Percentiles rank a stretch among this genome's conserved stretches.
These are phyloP conservation scores for Zychaea mexicana DNA, from an alignment of 371 early-diverging fungal species.

Conservation along the genomic window DNA sequence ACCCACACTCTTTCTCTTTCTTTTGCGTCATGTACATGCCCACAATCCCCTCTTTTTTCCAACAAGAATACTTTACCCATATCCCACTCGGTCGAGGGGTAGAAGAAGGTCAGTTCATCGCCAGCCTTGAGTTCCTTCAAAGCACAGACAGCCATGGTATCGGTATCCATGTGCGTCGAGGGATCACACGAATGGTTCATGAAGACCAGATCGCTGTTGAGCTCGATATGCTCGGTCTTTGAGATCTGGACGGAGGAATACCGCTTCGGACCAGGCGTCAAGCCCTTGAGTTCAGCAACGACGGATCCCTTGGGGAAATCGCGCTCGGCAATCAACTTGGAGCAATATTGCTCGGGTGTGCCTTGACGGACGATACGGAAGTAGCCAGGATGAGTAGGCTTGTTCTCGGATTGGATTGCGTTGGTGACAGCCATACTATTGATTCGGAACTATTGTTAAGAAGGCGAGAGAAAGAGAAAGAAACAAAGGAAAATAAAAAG, in stretches of 20 bases:
- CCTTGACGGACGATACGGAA: slow-evolving; percentile 55
- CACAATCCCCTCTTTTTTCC: neutral
- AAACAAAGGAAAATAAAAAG: neutral
- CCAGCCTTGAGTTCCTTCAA: slow-evolving; percentile 59
- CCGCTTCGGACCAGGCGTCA: slow-evolving; percentile 56
- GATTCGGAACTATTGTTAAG: neutral
- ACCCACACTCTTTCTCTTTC: neutral
- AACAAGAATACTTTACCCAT: slow-evolving; percentile 55
- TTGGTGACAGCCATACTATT: slow-evolving; percentile 11
- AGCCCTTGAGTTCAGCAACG: slow-evolving; percentile 56
- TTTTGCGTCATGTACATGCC: too few relatives aligned
- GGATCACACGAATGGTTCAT: slow-evolving; percentile 66
- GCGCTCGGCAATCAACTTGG: slow-evolving; percentile 56
- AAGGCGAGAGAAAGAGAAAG: neutral
- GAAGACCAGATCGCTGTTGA: slow-evolving; percentile 65
- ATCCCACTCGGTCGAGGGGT: slow-evolving; percentile 85
- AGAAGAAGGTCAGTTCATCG: slow-evolving; percentile 81
- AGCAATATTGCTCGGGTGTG: slow-evolving; percentile 49
- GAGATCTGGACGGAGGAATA: slow-evolving; percentile 72
- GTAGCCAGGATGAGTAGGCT: slow-evolving; percentile 44
- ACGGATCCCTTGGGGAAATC: slow-evolving; percentile 56
- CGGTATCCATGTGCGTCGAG: slow-evolving; percentile 60
- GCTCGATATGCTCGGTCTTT: slow-evolving; percentile 65
- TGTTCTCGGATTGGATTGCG: slow-evolving; percentile 3
- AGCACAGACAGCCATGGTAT: slow-evolving; percentile 55